Base-by-base conservation (phyloP, 2,329 filamentous ascomycete genomes). In the Fusarium ambrosium region DNA sequence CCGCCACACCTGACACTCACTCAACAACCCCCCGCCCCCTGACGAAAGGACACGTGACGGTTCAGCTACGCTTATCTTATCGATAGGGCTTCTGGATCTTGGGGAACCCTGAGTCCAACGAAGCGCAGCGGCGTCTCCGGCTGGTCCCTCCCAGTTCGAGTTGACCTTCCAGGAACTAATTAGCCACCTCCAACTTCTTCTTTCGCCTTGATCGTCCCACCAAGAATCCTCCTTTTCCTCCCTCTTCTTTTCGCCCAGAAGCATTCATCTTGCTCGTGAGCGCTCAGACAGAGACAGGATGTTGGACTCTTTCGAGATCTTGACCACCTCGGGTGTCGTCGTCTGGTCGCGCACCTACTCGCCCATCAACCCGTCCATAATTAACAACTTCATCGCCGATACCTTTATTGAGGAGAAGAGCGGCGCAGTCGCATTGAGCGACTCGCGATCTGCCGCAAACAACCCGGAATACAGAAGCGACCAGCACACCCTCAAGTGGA, bases 361-460 rank as follows among this genome's bases (percentile, higher is more conserved):
- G 64, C 89, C 93, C 3, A 91, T 97, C 81, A 95, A 92, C 81
- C 90, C 94, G 51, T 92, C 93, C 78, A 88, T 98, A 75, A 92
- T 99, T 87, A 98, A 99, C 87, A 93, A 91, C 86, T 92, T 99
- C 83, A 98, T 99, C 84, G 92, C 92, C 82, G 95, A 98, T 84
- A 94, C 98, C 81, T 98, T 99, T 82, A 98, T 99, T 81, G 97
- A 99, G 85, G 96, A 98, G 87, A 95, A 94, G 83, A 89, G 90
- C 70, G 89, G 91, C 68, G 88, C 88, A 61, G 87, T 89, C 63
- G 87, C 90, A 65, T 87, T 91, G 62, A 90, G 91, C 75, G 89
- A 91, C 70, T 84, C 87, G 58, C 86, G 84, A 60, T 90, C 91
- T 8, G 88, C 91, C 16, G 86, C 90, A 18, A 86, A 85, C 61